Base-by-base conservation (phyloP, 768 basidiomycete species). In the Coprinopsis marcescibilis region DNA sequence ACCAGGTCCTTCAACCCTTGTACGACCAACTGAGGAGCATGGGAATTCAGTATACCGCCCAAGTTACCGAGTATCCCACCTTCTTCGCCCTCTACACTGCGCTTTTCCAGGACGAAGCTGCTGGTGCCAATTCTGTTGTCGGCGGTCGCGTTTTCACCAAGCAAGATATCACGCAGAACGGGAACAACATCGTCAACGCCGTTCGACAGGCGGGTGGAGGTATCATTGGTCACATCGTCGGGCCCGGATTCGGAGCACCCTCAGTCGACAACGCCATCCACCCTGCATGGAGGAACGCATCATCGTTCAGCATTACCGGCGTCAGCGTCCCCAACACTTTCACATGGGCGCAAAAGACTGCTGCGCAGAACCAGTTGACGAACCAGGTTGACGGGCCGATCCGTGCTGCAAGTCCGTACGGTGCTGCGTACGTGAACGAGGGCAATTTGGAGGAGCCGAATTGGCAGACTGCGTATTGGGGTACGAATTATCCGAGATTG, bases 391-490 rank as follows among this genome's bases (percentile, higher is more conserved):
- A 44, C 5, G 43, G 45, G 19, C 32, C 43, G n/a, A n/a, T 51
- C 11, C 23, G 50, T 15, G 53, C 42, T 24, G 53, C 53, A 34
- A 49, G 52, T 23, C 52, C 52, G 3, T 45, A 45, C 34, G 52
- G 52, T 8, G 52, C 47, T 36, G 46, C 43, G 20, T 51, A 51
- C 30, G 50, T 52, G 4, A 49, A 54, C 19, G 53, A 54, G 49
- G 52, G 49, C 1, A 46, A 54, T 17, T 41, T 50, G 11, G 52
- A 50, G 13, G 49, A 54, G 32, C 49, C 52, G 4, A 51, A 48
- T 25, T 54, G 52, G 52, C 52, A 54, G 49, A 17, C 24, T 10
- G 46, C 33, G 29, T 54, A 50, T 29, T 54, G 52, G 52, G 52
- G 52, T 19, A 43, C 26, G 2, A 54, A 54, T 26, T 54, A 54